Base-by-base conservation (phyloP, 345 rosid genomes). In the Gossypium longicalyx region DNA sequence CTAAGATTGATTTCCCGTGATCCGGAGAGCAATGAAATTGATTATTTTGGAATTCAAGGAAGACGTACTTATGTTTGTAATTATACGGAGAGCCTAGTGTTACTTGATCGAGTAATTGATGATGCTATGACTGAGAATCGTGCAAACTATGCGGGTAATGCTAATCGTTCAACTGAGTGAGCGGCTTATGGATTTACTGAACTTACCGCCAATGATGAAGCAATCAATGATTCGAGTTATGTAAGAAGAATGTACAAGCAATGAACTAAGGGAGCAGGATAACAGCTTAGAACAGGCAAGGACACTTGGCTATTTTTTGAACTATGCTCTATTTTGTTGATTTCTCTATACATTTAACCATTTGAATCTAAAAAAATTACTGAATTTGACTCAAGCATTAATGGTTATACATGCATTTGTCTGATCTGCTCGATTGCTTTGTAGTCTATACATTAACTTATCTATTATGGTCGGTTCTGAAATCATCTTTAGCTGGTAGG, bases 221-320 rank as follows among this genome's bases (percentile, higher is more conserved):
- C 41, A 60, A 60, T 10, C 16, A 2, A 16, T 34, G 25, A n/a
- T 41, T 41, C 68, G 12, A 53, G 23, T 49, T 43, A 16, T 9
- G 47, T 6, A 34, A 5, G 61, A 70, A 71, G 74, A 6, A 53
- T 11, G 10, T 19, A 19, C 2, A 20, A 45, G 52, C 52, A 5
- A 9, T 12, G n/a, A 8, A 38, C 23, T n/a, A 12, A 3, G n/a
- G 17, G 34, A 17, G 47, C n/a, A 71, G 49, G 23, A 16, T 51
- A 25, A 71, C 47, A 54, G 43, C 61, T 23, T 12, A n/a, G 49
- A 70, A 29, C 48, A 71, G 74, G 74, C 62, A 52, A 53, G 74
- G 23, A 25, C 13, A 47, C 16, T 67, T 44, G 13, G 38, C 34
- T 22, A 66, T 45, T 66, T 20, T 20, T 12, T 41, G 29, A 66